These are phyloP conservation scores for Cordyceps javanica DNA, from an alignment of 2,329 filamentous ascomycete species.

Conservation along the genomic window DNA sequence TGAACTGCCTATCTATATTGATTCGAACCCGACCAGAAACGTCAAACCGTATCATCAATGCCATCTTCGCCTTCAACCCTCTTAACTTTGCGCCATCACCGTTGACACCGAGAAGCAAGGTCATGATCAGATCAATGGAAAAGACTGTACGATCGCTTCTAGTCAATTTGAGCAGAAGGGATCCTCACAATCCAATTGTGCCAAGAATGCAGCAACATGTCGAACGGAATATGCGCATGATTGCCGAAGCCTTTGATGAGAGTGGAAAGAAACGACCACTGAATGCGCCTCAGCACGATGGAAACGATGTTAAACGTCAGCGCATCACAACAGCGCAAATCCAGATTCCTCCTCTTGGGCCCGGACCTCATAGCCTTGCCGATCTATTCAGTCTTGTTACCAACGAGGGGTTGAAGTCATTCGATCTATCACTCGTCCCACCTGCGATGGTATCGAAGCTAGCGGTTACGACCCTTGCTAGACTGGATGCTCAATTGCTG, in stretches of 20 bases:
- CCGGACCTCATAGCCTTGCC: slow-evolving; percentile 71
- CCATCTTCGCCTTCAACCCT: slow-evolving; percentile 87
- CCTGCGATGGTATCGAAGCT: slow-evolving; percentile 72
- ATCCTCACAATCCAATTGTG: slow-evolving; percentile 69
- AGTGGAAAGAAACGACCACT: slow-evolving; percentile 69
- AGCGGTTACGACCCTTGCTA: slow-evolving; percentile 68
- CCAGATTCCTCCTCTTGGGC: slow-evolving; percentile 63
- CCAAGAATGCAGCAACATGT: slow-evolving; percentile 81
- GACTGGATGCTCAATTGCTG: slow-evolving; percentile 62
- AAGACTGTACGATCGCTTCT: slow-evolving; percentile 82
- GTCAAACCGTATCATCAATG: slow-evolving; percentile 77
- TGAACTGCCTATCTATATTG: slow-evolving; percentile 81
- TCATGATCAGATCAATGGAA: slow-evolving; percentile 89
- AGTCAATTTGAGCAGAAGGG: slow-evolving; percentile 78
- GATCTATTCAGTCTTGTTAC: slow-evolving; percentile 79
- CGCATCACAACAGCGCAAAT: slow-evolving; percentile 46
- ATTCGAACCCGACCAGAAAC: slow-evolving; percentile 76
- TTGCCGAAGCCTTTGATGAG: slow-evolving; percentile 75
- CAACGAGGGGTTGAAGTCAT: slow-evolving; percentile 66
- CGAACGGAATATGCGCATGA: slow-evolving; percentile 72
- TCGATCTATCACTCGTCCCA: slow-evolving; percentile 78
- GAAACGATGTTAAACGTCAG: slow-evolving; percentile 77
- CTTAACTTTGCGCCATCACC: slow-evolving; percentile 71
- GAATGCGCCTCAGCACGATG: slow-evolving; percentile 63
- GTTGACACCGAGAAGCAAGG: slow-evolving; percentile 70